Evolutionary conservation across 2,329 filamentous ascomycete genomes (phyloP).

Genomic region (Didymosphaeria variabile): DNA sequence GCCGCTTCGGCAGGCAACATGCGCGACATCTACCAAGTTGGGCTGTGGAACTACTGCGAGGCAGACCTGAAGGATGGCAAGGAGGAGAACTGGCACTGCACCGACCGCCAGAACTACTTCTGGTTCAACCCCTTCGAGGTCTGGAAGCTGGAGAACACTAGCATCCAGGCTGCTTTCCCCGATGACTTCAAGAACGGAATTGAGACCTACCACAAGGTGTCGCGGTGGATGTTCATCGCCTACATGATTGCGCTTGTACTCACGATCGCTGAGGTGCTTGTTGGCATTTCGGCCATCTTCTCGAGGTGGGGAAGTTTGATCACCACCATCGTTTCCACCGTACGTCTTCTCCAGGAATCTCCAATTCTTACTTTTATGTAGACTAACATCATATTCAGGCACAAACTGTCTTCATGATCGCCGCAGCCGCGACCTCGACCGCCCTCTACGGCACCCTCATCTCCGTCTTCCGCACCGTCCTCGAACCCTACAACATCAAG

Average conservation of each 20-base stretch:
- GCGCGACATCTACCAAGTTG: constrained; percentile 80
- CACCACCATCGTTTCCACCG: constrained; percentile 77
- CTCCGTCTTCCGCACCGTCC: constrained; percentile 71
- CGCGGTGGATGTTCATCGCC: constrained; percentile 83
- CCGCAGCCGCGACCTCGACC: constrained; percentile 76
- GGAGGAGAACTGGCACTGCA: constrained; percentile 69
- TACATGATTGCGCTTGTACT: constrained; percentile 78
- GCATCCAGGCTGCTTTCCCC: constrained; percentile 65
- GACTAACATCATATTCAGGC: constrained; percentile 45
- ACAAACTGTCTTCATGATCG: constrained; percentile 66
- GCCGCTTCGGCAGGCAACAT: constrained; percentile 55
- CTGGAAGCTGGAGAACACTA: constrained; percentile 67
- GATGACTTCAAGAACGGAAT: constrained; percentile 72
- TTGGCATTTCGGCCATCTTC: constrained; percentile 85
- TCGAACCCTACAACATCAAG: constrained; percentile 76
- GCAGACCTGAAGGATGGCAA: constrained; percentile 63
- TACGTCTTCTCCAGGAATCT: constrained; percentile 59
- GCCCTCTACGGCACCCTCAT: constrained; percentile 76
- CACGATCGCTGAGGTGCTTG: constrained; percentile 74
- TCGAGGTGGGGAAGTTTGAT: constrained; percentile 82
- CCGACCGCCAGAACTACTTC: constrained; percentile 76
- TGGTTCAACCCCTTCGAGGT: constrained; percentile 75
- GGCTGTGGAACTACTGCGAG: constrained; percentile 87
- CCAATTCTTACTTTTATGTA: constrained; percentile 41
- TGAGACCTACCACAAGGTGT: constrained; percentile 75